Evolutionary conservation across 331 rosid genomes (phyloP), one percentile per base, ranked within the genome.

Genomic region (Quercus phellos): DNA sequence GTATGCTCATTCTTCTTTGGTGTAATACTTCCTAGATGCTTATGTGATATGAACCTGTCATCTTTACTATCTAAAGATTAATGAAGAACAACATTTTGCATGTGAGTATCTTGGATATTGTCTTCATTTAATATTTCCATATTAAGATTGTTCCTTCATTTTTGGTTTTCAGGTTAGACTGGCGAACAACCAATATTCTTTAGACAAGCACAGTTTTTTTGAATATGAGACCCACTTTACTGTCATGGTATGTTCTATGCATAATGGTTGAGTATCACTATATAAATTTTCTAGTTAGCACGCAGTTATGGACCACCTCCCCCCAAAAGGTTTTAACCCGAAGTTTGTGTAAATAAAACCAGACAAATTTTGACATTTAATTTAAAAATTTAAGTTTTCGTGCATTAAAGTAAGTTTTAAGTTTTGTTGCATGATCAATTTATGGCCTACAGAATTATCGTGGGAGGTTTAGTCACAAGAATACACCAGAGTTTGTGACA

Each of bases 171-270:
- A 94, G 99, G 99, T 89, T 55, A 90, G 99, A 81, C 80, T 94
- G 85, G 96, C 99, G 13, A 94, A 88, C 87, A 94, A 94, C 83
- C 90, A 84, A 74, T 94, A 94, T 82, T 88, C 97, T 71, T 74
- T 92, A 77, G 96, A 86, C 59, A 88, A 84, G 86, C 90, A 84
- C 76, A 94, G 99, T 74, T 77, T 92, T 5, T 94, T 90, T 53
- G 97, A 94, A 84, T 94, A 94, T 46, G 99, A 94, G 90, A 94
- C 99, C 72, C 99, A 94, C 87, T 94, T 94, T 78, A 92, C 99
- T 35, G 99, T 94, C 42, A 94, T 94, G 99, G 99, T 94, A 92
- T 78, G 93, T 59, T 79, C 32, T 17, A 19, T 24, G 68, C 63
- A 50, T 83, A 64, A 73, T 80, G 50, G 21, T 70, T 34, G n/a